Conservation (phyloP, 2,329 filamentous ascomycete species). For the Penicillium corylophilum region DNA sequence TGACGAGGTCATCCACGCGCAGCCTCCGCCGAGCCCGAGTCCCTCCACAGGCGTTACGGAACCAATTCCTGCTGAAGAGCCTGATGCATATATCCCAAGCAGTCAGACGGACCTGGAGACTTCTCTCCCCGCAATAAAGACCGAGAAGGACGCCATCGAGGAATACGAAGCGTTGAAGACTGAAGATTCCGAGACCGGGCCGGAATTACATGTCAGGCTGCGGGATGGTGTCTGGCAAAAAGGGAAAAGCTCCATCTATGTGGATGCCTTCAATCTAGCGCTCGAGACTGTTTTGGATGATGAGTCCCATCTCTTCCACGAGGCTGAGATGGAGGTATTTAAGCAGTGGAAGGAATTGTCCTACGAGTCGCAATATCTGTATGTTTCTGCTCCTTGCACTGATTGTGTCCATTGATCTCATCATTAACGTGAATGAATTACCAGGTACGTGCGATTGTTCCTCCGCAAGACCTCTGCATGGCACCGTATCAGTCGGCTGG, state of each 20-base stretch:
- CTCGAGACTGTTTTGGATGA: constrained; percentile 86
- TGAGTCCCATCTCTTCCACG: constrained; percentile 82
- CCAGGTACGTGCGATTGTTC: constrained; percentile 86
- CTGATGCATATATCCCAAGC: constrained; percentile 27
- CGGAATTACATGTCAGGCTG: constrained; percentile 51
- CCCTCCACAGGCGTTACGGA: constrained; percentile 40
- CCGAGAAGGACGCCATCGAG: constrained; percentile 70
- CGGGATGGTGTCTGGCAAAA: constrained; percentile 65
- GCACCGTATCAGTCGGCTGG: constrained; percentile 77
- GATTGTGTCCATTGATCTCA: not conserved
- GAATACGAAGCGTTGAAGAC: constrained; percentile 72
- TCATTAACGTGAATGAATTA: not conserved
- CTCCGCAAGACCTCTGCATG: constrained; percentile 87
- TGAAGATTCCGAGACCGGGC: constrained; percentile 42
- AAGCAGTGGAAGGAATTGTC: constrained; percentile 67
- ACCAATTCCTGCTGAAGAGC: constrained; percentile 29
- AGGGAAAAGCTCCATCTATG: constrained; percentile 87
- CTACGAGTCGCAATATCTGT: constrained; percentile 92
- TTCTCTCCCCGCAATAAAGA: constrained; percentile 66
- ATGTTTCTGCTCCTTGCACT: constrained; percentile 36
- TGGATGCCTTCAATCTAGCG: constrained; percentile 94
- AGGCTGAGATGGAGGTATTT: constrained; percentile 75
- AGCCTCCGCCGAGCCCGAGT: constrained; percentile 16
- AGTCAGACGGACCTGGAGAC: constrained; percentile 67
- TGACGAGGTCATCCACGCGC: constrained; percentile 5